These are phyloP conservation scores for Naganishia antarctica DNA, from an alignment of 768 basidiomycete genomes.

Conservation along the genomic window DNA sequence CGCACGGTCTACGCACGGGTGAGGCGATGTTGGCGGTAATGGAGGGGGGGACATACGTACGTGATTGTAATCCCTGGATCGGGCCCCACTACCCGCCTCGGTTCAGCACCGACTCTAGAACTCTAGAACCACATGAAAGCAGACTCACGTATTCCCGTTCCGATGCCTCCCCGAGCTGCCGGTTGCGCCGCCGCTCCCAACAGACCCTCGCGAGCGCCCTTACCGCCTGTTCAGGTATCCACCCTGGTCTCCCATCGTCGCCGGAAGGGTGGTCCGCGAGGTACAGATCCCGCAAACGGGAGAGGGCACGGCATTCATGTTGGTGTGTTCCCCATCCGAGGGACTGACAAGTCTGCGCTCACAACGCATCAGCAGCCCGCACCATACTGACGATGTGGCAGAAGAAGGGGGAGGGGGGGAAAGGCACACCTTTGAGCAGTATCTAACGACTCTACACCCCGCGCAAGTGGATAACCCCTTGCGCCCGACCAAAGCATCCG, in stretches of 20 bases:
- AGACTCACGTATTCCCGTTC: constrained; percentile 53
- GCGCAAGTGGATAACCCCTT: constrained; percentile 58
- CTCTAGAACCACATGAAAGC: constrained; percentile 34
- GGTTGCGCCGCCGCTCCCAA: constrained; percentile 61
- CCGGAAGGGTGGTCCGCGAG: too few species aligned
- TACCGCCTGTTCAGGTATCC: constrained; percentile 67
- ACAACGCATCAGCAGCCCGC: neutral
- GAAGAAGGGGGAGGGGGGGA: constrained; percentile 30
- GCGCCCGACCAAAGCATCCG: too few species aligned
- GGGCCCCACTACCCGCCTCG: constrained; percentile 55
- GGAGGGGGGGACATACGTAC: constrained; percentile 64
- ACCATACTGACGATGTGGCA: neutral
- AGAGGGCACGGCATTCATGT: constrained; percentile 68
- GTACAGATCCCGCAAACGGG: constrained; percentile 51
- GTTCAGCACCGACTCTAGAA: neutral
- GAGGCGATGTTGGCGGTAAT: constrained; percentile 40
- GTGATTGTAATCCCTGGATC: constrained; percentile 68
- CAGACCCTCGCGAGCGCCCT: constrained; percentile 71
- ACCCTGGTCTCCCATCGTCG: constrained; percentile 22
- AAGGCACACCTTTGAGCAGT: constrained; percentile 65
- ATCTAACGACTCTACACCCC: constrained; percentile 64
- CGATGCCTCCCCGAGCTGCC: constrained; percentile 49
- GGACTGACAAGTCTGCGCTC: constrained; percentile 62
- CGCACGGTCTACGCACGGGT: constrained; percentile 57
- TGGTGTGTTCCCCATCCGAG: constrained; percentile 72